Evolutionary conservation across 495 filamentous ascomycete genomes (phyloP).

Genomic region (Tuber aestivum): DNA sequence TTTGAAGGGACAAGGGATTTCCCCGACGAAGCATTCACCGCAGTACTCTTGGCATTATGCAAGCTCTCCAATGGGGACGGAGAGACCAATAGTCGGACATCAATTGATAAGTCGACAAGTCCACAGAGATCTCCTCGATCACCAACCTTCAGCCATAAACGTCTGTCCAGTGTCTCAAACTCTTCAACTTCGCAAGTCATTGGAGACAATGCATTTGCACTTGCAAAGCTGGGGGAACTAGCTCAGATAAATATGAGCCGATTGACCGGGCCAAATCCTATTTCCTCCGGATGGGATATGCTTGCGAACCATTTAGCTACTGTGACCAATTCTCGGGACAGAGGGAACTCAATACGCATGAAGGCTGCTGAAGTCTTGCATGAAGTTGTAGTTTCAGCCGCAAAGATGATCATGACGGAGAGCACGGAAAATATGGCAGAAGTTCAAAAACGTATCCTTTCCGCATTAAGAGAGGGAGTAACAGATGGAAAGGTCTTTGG

Average conservation of each 20-base stretch:
- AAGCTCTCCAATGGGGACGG: conserved; percentile 53
- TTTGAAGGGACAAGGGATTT: conserved; percentile 88
- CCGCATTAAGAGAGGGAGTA: conserved; percentile 58
- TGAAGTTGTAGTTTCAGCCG: conserved; percentile 62
- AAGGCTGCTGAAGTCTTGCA: conserved; percentile 69
- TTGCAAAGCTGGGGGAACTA: conserved; percentile 75
- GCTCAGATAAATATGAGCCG: conserved; percentile 72
- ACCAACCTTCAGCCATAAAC: conserved; percentile 50
- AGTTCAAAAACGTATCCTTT: conserved; percentile 65
- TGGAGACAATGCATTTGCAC: conserved; percentile 67
- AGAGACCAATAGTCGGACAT: conserved; percentile 34
- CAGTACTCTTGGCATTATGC: conserved; percentile 69
- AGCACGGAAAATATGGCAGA: conserved; percentile 50
- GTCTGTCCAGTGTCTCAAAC: conserved; percentile 56
- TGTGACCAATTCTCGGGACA: conserved; percentile 53
- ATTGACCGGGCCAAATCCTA: conserved; percentile 58
- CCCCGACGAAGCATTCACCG: conserved; percentile 71
- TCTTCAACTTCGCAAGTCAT: conserved; percentile 49
- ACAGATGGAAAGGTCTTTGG: conserved; percentile 11
- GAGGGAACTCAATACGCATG: conserved; percentile 58
- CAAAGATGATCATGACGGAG: conserved; percentile 49
- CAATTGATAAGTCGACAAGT: conserved; percentile 27
- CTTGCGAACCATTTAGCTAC: conserved; percentile 64
- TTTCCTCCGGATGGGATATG: conserved; percentile 65
- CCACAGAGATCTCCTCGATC: conserved; percentile 45